Base-by-base conservation (phyloP, 192 early-diverging fungal genomes). In the Backusella westeae region DNA sequence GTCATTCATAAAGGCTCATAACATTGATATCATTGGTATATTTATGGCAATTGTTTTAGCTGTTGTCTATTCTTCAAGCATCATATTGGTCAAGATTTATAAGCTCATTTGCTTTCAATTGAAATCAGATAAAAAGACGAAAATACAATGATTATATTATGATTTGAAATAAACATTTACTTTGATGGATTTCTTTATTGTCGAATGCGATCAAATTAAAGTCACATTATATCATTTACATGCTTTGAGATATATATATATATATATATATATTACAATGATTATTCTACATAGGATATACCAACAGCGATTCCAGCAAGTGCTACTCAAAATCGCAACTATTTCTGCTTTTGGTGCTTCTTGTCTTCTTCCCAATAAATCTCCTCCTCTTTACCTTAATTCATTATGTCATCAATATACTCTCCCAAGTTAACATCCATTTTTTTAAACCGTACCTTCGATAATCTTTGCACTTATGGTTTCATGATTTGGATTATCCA, bases 301-400 rank as follows among this genome's bases (percentile, higher is more conserved):
- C 32, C 32, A 32, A 32, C 1, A 32, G 29, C 29, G 0, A 1
- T 32, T 32, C 29, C 29, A 32, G 29, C 29, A 32, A 32, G 29
- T 32, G 29, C 29, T 32, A 32, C 32, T 32, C 32, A 32, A 3
- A 15, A 39, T 39, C 38, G 10, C 38, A 39, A 4, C 42, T 44
- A 44, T 44, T 12, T 21, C n/a, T 56, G 14, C 12, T 4, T 29
- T 32, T 32, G 32, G 12, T 3, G 26, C 36, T 41, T 69, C 12
- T 12, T 38, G n/a, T 78, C 77, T 1, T 72, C 36, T 36, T 78
- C 26, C 77, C 77, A 78, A 69, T 78, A 78, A 9, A 78, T 49
- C 19, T 78, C 59, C 39, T 78, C 77, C 41, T 78, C 77, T 52
- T 73, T 71, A 26, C 77, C 77, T 69, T 32, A 29, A 12, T 42